Evolutionary conservation across 2,329 filamentous ascomycete genomes (phyloP).

Genomic region (Fusarium pseudograminearum): DNA sequence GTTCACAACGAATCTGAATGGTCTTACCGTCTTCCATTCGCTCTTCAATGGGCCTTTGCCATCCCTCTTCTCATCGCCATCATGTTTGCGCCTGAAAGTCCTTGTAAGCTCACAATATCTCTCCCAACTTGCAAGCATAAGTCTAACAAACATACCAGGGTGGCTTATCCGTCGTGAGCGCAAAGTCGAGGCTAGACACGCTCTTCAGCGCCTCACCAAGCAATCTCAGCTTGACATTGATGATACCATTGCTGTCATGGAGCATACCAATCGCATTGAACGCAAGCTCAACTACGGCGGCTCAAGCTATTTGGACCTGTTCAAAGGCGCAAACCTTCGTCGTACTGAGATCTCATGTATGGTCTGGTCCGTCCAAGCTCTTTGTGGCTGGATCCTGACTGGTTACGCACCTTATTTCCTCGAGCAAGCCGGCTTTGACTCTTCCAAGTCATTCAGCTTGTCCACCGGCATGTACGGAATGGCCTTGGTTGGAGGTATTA

Average conservation of each 20-base stretch:
- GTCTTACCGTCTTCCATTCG: constrained; percentile 52
- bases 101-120: constrained; percentile 26
- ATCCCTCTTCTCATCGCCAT: constrained; percentile 52
- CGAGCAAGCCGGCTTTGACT: constrained; percentile 55
- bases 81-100: constrained; percentile 55
- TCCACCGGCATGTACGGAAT: constrained; percentile 55
- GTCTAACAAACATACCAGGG: constrained; percentile 18
- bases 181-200: constrained; percentile 49
- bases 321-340: constrained; percentile 42
- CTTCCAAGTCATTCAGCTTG: constrained; percentile 54
- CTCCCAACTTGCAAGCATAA: accelerated
- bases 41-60: constrained; percentile 57
- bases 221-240: constrained; percentile 53
- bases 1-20: constrained; percentile 47
- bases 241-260: constrained; percentile 57
- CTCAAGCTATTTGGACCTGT: constrained; percentile 35
- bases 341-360: constrained; percentile 47
- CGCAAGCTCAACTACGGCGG: constrained; percentile 53
- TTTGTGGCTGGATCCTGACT: constrained; percentile 39
- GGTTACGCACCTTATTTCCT: constrained; percentile 55
- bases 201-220: constrained; percentile 49
- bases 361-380: constrained; percentile 43
- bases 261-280: constrained; percentile 58
- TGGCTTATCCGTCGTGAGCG: constrained; percentile 55
- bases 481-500: constrained; percentile 54